Evolutionary conservation across 2,329 filamentous ascomycete species (phyloP).

Genomic region (Beauveria caledonica): DNA sequence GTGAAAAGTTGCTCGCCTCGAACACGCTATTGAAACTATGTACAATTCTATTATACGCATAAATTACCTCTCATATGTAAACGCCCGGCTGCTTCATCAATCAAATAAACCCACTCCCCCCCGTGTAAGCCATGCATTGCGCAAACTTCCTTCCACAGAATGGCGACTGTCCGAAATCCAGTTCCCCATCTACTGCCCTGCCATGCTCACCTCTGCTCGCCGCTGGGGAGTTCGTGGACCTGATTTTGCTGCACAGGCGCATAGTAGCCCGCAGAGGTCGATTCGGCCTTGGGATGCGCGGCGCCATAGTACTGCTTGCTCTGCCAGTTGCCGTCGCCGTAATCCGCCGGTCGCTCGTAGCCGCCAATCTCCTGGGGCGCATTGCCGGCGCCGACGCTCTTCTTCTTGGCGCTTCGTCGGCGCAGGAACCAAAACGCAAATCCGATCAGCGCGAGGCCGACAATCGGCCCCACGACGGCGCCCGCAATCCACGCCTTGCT

Average conservation of each 20-base stretch:
- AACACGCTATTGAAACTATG: not conserved
- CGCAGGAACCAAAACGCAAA: conserved; percentile 4
- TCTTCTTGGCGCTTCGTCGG: not conserved
- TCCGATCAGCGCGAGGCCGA: not conserved
- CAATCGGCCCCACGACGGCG: conserved; percentile 4
- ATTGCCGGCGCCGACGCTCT: not conserved
- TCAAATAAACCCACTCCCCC: not conserved
- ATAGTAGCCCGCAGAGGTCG: conserved; percentile 2
- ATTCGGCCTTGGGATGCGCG: conserved; percentile 2
- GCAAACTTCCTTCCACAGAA: not conserved
- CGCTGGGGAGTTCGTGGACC: conserved; percentile 3
- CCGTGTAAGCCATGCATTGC: not conserved
- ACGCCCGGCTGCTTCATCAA: not conserved
- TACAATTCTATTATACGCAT: conserved; percentile 6
- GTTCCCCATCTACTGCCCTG: no score
- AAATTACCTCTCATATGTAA: not conserved
- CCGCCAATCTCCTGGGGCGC: conserved; percentile 6
- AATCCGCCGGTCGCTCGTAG: conserved; percentile 1
- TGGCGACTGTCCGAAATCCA: not conserved
- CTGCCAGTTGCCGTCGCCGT: not conserved
- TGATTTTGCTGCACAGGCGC: conserved; percentile 7
- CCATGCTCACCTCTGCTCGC: not conserved
- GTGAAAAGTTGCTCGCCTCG: not conserved
- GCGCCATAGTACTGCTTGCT: conserved; percentile 7
- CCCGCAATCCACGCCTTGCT: conserved; percentile 9